Evolutionary conservation across 1,139 yeast species (phyloP).

Genomic region (Suhomyces chickasaworum): DNA sequence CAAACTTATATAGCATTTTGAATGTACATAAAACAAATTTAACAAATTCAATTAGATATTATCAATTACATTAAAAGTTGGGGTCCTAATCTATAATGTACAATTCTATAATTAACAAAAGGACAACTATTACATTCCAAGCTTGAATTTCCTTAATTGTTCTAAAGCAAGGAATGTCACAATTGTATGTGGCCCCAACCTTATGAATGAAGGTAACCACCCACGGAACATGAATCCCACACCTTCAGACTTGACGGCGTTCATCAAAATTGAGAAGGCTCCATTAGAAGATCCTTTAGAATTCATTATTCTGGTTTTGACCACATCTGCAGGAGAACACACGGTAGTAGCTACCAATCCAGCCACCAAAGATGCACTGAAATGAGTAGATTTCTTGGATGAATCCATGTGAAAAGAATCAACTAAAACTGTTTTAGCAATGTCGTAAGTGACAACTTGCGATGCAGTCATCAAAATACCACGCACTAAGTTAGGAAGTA

Average conservation of each 20-base stretch:
- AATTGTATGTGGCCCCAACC: slow-evolving; percentile 89
- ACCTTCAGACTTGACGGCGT: slow-evolving; percentile 71
- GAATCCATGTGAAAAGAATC: slow-evolving; percentile 55
- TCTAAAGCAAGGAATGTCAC: slow-evolving; percentile 81
- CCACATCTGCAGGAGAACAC: slow-evolving; percentile 91
- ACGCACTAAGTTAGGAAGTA: slow-evolving; percentile 74
- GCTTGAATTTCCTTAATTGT: slow-evolving; percentile 61
- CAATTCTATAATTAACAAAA: slow-evolving; percentile 6
- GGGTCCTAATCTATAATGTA: slow-evolving; percentile 1
- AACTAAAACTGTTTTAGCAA: slow-evolving; percentile 66
- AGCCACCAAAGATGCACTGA: slow-evolving; percentile 73
- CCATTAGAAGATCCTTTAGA: slow-evolving; percentile 50
- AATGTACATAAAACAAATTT: background rate
- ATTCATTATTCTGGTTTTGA: slow-evolving; percentile 86
- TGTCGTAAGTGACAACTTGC: slow-evolving; percentile 86
- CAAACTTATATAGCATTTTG: background rate
- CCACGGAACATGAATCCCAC: slow-evolving; percentile 82
- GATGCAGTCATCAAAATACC: slow-evolving; percentile 91
- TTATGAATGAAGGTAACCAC: slow-evolving; percentile 84
- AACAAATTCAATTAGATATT: background rate
- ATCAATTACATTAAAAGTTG: background rate
- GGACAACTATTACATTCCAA: slow-evolving; percentile 46
- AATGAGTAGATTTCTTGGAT: slow-evolving; percentile 68
- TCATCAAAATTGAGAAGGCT: slow-evolving; percentile 52
- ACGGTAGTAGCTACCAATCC: slow-evolving; percentile 88